A percentile compares a stretch with the other conserved stretches of the same genome.
These are phyloP conservation scores for Fragilaria radians DNA, from an alignment of 108 stramenopile species.

Conservation along the genomic window DNA sequence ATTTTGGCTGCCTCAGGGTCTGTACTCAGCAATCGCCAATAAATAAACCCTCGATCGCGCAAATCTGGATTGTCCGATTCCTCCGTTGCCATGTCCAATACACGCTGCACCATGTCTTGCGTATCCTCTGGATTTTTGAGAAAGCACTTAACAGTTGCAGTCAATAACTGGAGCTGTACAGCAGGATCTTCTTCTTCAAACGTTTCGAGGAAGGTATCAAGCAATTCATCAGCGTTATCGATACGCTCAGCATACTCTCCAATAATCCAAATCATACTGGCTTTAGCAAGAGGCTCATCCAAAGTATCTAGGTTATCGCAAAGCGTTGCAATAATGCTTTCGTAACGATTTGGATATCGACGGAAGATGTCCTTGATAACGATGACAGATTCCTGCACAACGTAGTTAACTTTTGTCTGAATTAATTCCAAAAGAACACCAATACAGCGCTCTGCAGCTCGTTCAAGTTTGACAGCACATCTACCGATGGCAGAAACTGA, in stretches of 20 bases:
- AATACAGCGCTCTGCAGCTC: conserved; percentile 97
- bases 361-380: conserved; percentile 99
- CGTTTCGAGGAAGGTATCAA: conserved; percentile 95
- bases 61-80: conserved; percentile 98
- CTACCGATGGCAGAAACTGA: conserved; percentile 98
- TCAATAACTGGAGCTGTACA: conserved; percentile 96
- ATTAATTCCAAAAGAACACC: conserved; percentile 97
- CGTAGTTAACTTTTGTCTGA: conserved; percentile 98
- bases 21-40: conserved; percentile 96
- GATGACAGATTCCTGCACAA: conserved; percentile 98
- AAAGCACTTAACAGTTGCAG: conserved; percentile 99
- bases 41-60: conserved; percentile 97
- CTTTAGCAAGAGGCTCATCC: conserved; percentile 99
- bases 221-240: conserved; percentile 98
- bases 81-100: conserved; percentile 95
- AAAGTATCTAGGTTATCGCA: conserved; percentile 98
- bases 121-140: conserved; percentile 96
- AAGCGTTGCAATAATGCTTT: conserved; percentile 95
- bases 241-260: conserved; percentile 99
- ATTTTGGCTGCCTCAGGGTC: conserved; percentile 98
- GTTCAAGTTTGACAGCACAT: conserved; percentile 97
- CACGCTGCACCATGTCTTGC: conserved; percentile 97
- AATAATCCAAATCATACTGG: conserved; percentile 99
- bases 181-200: conserved; percentile 94
- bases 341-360: conserved; percentile 98